Evolutionary conservation across 2,329 filamentous ascomycete genomes (phyloP), one percentile per base, ranked within the genome.

Genomic region (Chaetomiaceae sp.): DNA sequence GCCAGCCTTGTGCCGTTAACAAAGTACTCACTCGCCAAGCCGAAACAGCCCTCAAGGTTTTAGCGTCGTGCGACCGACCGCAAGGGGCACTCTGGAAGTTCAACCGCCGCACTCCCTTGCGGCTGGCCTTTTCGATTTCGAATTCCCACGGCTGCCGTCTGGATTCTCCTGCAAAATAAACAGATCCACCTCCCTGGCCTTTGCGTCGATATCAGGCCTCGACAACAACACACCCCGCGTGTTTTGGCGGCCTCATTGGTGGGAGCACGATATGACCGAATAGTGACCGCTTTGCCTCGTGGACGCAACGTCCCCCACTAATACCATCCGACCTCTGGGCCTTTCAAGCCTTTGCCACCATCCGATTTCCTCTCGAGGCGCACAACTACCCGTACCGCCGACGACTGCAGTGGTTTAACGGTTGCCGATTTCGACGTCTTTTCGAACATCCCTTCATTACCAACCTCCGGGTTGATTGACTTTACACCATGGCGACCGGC

Each of bases 401-500:
- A 29, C 29, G 37, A 29, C 19, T 9, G 27, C 20, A 29, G 38
- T 33, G 20, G 12, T 15, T 25, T 15, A 34, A 25, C 27, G 8
- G 20, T 22, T 6, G 39, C 22, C 39, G 12, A 27, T 23, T 43
- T 33, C 39, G 12, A 36, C 20, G 19, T 20, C 38, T 31, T n/a
- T 27, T 11, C 11, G 27, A 17, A 36, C 19, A 38, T 39, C 8
- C 4, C 36, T 31, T 17, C 40, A 23, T 38, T 23, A 38, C 5
- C 33, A 29, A 37, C 38, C 44, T 8, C 4, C 29, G 12, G 44
- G 31, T 44, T 40, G 29, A 27, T 20, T 33, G 12, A 25, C 8
- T 37, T 3, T 23, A 23, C 47, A 59, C 36, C 53, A 81, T 80
- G 77, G 85, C 84, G 72, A 81, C 84, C 56, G 84, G 84, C 68